Evolutionary conservation across 140 eudicot genomes (phyloP), one percentile per base, ranked within the genome.

Genomic region (Flaveria floridana): DNA sequence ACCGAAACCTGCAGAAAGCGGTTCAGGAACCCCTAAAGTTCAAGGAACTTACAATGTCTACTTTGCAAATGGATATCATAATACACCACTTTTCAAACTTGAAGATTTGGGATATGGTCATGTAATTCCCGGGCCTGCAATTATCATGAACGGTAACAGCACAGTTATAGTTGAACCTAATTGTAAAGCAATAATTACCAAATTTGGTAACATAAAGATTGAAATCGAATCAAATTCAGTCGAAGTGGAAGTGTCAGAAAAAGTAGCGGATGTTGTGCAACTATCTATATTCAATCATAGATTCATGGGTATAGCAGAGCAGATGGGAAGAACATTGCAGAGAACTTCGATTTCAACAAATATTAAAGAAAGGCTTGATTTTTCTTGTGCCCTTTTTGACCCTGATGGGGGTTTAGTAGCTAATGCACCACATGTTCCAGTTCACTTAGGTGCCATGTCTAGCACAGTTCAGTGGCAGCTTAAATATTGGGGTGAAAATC

Each of bases 271-370:
- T 80, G 99, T 94, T 37, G 99, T 94, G 74, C 99, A 90, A 23
- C 86, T 94, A 37, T 94, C 99, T n/a, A 94, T 94, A 23, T 94
- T 94, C 74, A 94, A 94, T 71, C 86, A 94, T 68, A 84, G 97
- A 65, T 94, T 94, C 74, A 94, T 94, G 99, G 99, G 99, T 55
- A 94, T 94, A 79, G 99, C 99, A 46, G 99, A 94, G 74, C 99
- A 94, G 72, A 94, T 94, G 99, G 99, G 99, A 5, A 88, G 99
- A 1, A 94, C 99, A 52, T 74, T 94, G 9, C 99, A 94, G 75
- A 85, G 99, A 75, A 94, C 99, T 62, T 94, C 99, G 37, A 94
- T 90, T 56, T 94, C 99, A 18, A 94, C 99, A 69, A 94, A 94
- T 81, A 94, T 94, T 10, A 94, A 94, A 81, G 99, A 94, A 76